Percentiles rank a stretch among this genome's conserved stretches.
phyloP scores from a whole-genome alignment of 352 stramenopile genomes.

The Phytophthora multivora region DNA sequence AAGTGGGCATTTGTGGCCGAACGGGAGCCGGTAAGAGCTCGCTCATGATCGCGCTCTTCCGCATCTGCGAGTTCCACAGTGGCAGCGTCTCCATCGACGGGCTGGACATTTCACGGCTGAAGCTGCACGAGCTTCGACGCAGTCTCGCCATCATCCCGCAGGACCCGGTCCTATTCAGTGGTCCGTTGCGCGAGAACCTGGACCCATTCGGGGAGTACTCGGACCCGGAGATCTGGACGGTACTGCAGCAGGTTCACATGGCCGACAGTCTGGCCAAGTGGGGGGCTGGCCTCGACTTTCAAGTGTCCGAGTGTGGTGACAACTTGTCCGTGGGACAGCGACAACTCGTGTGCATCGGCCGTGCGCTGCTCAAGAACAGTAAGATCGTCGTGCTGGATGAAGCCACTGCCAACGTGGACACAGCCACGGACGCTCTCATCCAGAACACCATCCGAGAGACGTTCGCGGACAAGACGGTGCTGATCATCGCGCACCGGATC shows the following conservation, averaged over 20 bases:
- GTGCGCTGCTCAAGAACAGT: slow-evolving; percentile 87
- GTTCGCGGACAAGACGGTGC: slow-evolving; percentile 88
- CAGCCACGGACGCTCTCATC: slow-evolving; percentile 83
- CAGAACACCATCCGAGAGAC: slow-evolving; percentile 65
- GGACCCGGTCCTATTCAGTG: slow-evolving; percentile 91
- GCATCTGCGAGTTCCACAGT: slow-evolving; percentile 48
- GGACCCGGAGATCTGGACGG: slow-evolving; percentile 65
- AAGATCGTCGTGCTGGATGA: slow-evolving; percentile 95
- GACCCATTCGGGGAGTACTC: slow-evolving; percentile 86
- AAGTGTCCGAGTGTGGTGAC: slow-evolving; percentile 85
- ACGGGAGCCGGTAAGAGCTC: slow-evolving; percentile 13
- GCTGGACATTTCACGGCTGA: slow-evolving; percentile 65
- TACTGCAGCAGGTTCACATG: slow-evolving; percentile 60
- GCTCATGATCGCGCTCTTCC: slow-evolving; percentile 16
- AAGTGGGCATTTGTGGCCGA: slow-evolving; percentile 10
- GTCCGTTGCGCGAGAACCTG: slow-evolving; percentile 87
- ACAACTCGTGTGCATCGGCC: slow-evolving; percentile 94
- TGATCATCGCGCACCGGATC: slow-evolving; percentile 96
- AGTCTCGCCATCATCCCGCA: slow-evolving; percentile 61
- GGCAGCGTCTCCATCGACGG: slow-evolving; percentile 88
- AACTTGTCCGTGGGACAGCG: slow-evolving; percentile 95
- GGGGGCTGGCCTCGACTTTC: slow-evolving; percentile 11
- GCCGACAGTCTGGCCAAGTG: slow-evolving; percentile 67
- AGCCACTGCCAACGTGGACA: slow-evolving; percentile 91
- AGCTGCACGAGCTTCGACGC: slow-evolving; percentile 38